These are phyloP conservation scores for Blastobotrys chiropterorum DNA, from an alignment of 805 yeast genomes.

Conservation along the genomic window DNA sequence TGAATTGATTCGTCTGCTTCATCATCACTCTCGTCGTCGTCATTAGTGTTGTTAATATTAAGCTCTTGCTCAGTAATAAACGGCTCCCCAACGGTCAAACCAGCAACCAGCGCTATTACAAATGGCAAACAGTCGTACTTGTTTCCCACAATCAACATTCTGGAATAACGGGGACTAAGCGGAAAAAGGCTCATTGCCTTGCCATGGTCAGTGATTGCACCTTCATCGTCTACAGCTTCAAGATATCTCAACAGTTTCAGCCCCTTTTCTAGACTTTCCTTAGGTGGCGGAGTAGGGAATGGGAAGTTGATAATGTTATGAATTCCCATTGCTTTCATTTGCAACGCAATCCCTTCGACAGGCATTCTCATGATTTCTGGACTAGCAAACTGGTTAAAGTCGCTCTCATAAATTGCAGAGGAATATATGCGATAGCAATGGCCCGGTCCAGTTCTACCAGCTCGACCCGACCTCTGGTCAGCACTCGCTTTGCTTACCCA, in stretches of 20 bases:
- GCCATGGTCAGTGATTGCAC: slow-evolving; percentile 69
- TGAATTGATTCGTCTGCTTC: slow-evolving; percentile 24
- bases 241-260: slow-evolving; percentile 59
- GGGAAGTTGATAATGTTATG: slow-evolving; percentile 88
- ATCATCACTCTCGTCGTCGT: slow-evolving; percentile 27
- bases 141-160: slow-evolving; percentile 81
- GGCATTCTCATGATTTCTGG: slow-evolving; percentile 97
- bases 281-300: slow-evolving; percentile 89
- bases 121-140: slow-evolving; percentile 82
- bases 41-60: slow-evolving; percentile 37
- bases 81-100: slow-evolving; percentile 89
- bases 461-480: slow-evolving; percentile 92
- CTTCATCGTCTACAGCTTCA: slow-evolving; percentile 64
- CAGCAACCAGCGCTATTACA: slow-evolving; percentile 87
- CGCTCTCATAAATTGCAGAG: slow-evolving; percentile 87
- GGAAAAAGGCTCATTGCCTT: slow-evolving; percentile 86
- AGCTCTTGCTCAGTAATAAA: slow-evolving; percentile 70
- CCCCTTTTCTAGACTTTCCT: slow-evolving; percentile 53
- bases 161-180: slow-evolving; percentile 86
- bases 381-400: slow-evolving; percentile 70
- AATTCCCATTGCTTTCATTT: slow-evolving; percentile 96
- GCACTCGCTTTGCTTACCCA: slow-evolving; percentile 97
- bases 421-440: slow-evolving; percentile 90
- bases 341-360: slow-evolving; percentile 88
- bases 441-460: slow-evolving; percentile 98